Percentiles rank a stretch among this genome's conserved stretches.
Conservation (phyloP, 441 rosid genomes). For the Bruguiera hainesii region DNA sequence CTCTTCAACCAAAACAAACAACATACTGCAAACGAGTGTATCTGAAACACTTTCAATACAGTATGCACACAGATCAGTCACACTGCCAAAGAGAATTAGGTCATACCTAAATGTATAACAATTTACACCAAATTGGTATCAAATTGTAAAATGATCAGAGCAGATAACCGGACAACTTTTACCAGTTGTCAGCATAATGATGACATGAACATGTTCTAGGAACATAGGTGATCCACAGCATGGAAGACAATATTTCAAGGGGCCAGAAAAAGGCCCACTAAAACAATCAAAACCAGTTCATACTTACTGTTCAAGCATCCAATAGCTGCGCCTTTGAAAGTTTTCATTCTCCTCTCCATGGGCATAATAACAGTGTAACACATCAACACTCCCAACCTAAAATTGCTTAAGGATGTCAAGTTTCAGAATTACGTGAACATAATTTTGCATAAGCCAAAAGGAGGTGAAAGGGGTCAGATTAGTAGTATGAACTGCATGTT, state of each 20-base stretch:
- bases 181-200: too few relatives aligned
- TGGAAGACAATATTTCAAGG: neutral
- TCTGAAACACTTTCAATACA: too few relatives aligned
- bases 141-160: too few relatives aligned
- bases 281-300: neutral
- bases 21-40: too few relatives aligned
- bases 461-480: too few relatives aligned
- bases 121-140: too few relatives aligned
- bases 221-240: neutral
- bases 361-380: conserved; percentile 30
- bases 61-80: too few relatives aligned
- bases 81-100: too few relatives aligned
- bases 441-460: neutral
- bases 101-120: too few relatives aligned
- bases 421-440: neutral
- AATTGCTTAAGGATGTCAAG: neutral
- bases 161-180: too few relatives aligned
- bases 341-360: conserved; percentile 26
- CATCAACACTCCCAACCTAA: conserved; percentile 28
- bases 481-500: neutral
- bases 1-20: too few relatives aligned
- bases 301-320: conserved; percentile 33
- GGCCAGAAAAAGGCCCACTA: neutral
- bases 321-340: conserved; percentile 29
- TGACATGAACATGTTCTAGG: too few relatives aligned